phyloP scores from a whole-genome alignment of 495 filamentous ascomycete genomes.

The Penicillium alfredii region DNA sequence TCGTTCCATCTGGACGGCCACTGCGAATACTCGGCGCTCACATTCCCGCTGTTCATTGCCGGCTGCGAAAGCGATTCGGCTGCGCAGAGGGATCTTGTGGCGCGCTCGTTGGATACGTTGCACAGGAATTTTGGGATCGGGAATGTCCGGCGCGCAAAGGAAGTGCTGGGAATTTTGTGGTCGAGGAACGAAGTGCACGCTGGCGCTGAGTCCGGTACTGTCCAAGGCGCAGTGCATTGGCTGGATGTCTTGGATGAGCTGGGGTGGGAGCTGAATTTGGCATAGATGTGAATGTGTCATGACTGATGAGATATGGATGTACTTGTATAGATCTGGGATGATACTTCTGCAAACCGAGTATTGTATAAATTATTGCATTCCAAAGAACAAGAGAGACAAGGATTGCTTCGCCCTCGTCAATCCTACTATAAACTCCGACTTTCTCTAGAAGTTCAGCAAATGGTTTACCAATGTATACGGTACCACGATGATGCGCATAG shows the following conservation, averaged over 20 bases:
- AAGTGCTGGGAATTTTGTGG: slow-evolving; percentile 35
- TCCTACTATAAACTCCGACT: too few relatives aligned
- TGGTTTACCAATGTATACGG: too few relatives aligned
- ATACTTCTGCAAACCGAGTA: too few relatives aligned
- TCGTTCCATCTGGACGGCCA: slow-evolving; percentile 30
- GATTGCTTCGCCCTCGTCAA: too few relatives aligned
- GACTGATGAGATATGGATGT: too few relatives aligned
- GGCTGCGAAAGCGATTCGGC: slow-evolving; percentile 30
- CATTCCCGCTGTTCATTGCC: slow-evolving; percentile 39
- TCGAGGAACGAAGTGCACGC: slow-evolving; percentile 15
- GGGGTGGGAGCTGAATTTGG: slow-evolving; percentile 40
- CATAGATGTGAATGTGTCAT: too few relatives aligned
- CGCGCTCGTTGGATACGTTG: slow-evolving; percentile 25
- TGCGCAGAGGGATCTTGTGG: slow-evolving; percentile 24
- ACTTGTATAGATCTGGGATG: too few relatives aligned
- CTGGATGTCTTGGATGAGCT: slow-evolving; percentile 36
- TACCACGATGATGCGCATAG: too few relatives aligned
- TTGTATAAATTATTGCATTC: too few relatives aligned
- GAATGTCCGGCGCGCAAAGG: slow-evolving; percentile 37
- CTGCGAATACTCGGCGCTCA: slow-evolving; percentile 41
- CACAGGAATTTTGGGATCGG: slow-evolving; percentile 40
- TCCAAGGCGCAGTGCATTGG: slow-evolving; percentile 26
- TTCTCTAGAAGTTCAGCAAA: too few relatives aligned
- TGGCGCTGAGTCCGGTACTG: neutral
- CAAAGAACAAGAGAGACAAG: too few relatives aligned